Evolutionary conservation across 192 early-diverging fungal genomes (phyloP).

Genomic region (Coemansia sp.): DNA sequence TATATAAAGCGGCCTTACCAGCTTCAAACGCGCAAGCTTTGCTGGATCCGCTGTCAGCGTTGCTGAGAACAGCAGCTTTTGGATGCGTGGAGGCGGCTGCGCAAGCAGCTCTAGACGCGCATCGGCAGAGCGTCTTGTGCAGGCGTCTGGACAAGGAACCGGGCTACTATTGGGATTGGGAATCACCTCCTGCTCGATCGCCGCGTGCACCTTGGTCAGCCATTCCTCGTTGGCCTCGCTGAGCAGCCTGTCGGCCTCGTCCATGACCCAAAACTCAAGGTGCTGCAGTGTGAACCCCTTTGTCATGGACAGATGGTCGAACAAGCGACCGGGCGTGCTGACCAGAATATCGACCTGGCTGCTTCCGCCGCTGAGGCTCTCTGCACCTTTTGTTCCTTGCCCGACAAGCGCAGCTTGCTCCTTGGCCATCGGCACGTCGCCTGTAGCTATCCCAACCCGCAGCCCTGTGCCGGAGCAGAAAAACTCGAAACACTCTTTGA

Average conservation of each 20-base stretch:
- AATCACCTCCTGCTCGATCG: constrained; percentile 29
- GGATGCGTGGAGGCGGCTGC: constrained; percentile 57
- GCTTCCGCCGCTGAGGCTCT: constrained; percentile 54
- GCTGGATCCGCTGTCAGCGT: constrained; percentile 92
- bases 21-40: constrained; percentile 81
- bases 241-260: constrained; percentile 94
- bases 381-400: constrained; percentile 21
- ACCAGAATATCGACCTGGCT: constrained; percentile 86
- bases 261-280: constrained; percentile 86
- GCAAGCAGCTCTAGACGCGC: constrained; percentile 20
- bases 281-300: constrained; percentile 88
- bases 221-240: constrained; percentile 93
- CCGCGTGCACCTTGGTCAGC: constrained; percentile 72
- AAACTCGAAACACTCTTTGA: constrained; percentile 79
- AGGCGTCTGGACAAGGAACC: constrained; percentile 20
- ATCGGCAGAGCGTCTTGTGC: constrained; percentile 15
- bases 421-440: constrained; percentile 72
- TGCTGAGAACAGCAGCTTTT: constrained; percentile 95
- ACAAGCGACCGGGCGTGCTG: constrained; percentile 91
- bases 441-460: constrained; percentile 71
- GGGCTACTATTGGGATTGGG: not conserved
- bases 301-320: constrained; percentile 86
- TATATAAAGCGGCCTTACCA: constrained; percentile 83
- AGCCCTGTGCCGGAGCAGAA: constrained; percentile 77
- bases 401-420: constrained; percentile 61